Percentiles rank a stretch among this genome's conserved stretches.
These are phyloP conservation scores for Rheum nobile DNA, from an alignment of 148 eudicot genomes.

Conservation along the genomic window DNA sequence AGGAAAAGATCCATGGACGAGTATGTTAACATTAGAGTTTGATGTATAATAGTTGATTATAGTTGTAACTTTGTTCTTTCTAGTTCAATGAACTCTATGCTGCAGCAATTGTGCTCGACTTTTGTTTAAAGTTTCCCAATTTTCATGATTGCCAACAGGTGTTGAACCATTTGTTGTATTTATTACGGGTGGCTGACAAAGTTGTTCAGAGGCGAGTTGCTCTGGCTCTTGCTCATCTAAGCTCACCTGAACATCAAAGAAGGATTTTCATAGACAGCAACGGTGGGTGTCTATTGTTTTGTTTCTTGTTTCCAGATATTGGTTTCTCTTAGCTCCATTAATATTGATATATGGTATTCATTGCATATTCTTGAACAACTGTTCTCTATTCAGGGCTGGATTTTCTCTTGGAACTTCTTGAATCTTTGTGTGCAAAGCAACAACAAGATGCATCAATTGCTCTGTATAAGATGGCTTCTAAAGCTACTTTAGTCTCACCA, in stretches of 20 bases:
- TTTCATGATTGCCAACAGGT: constrained; percentile 28
- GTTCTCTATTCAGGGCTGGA: constrained; percentile 32
- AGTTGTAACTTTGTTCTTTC: background rate
- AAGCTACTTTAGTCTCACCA: constrained; percentile 44
- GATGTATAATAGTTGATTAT: background rate
- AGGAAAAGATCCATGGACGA: constrained; percentile 81
- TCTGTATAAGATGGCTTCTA: constrained; percentile 55
- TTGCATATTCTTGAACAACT: background rate
- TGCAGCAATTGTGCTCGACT: background rate
- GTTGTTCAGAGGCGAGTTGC: constrained; percentile 58
- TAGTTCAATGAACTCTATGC: background rate
- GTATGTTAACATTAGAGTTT: constrained; percentile 25
- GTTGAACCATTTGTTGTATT: constrained; percentile 56
- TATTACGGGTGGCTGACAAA: constrained; percentile 66
- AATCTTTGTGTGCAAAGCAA: constrained; percentile 39
- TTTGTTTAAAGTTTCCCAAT: background rate
- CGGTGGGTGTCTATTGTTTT: constrained; percentile 26
- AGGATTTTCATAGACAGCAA: constrained; percentile 52
- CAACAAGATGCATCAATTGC: constrained; percentile 56
- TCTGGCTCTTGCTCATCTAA: constrained; percentile 87
- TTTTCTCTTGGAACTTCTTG: constrained; percentile 62
- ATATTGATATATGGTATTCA: background rate
- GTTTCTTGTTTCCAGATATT: background rate
- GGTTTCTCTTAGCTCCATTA: background rate
- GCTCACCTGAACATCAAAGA: constrained; percentile 64